Percentiles rank a stretch among this genome's conserved stretches.
Evolutionary conservation across 768 basidiomycete species (phyloP).

Genomic region (Leccinum subgranulosum): DNA sequence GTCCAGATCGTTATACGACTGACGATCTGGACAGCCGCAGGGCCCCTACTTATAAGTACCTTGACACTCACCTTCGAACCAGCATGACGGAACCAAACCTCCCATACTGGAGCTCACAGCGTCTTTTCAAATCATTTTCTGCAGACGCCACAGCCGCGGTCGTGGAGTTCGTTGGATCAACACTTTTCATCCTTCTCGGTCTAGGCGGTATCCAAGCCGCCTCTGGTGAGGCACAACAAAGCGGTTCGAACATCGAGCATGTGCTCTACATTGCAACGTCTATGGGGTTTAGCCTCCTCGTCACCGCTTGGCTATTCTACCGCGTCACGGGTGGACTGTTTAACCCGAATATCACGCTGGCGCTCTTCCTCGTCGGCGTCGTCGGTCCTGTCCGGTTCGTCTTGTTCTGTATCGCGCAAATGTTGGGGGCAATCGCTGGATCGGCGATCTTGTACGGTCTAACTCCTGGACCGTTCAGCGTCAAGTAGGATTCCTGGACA

Average conservation of each 20-base stretch:
- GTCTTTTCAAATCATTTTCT: slow-evolving; percentile 27
- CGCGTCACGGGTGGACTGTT: slow-evolving; percentile 62
- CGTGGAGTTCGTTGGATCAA: slow-evolving; percentile 60
- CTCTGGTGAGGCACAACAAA: slow-evolving; percentile 32
- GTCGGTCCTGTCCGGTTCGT: slow-evolving; percentile 55
- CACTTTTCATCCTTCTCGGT: slow-evolving; percentile 62
- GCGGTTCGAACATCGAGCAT: slow-evolving; percentile 37
- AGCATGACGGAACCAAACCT: slow-evolving; percentile 10
- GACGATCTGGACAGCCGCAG: neutral
- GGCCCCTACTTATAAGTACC: neutral
- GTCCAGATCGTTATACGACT: no score
- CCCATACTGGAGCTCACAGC: slow-evolving; percentile 23
- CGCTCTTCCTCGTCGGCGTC: slow-evolving; percentile 54
- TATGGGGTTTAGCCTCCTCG: slow-evolving; percentile 61
- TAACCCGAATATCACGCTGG: slow-evolving; percentile 61
- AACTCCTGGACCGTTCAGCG: slow-evolving; percentile 51
- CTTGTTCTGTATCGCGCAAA: slow-evolving; percentile 59
- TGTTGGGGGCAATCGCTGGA: slow-evolving; percentile 57
- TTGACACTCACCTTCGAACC: neutral
- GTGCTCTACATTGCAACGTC: slow-evolving; percentile 55
- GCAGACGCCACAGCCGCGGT: slow-evolving; percentile 47
- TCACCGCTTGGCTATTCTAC: slow-evolving; percentile 67
- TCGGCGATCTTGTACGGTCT: slow-evolving; percentile 53
- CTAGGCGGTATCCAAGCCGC: slow-evolving; percentile 64
- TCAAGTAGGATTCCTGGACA: slow-evolving; percentile 41